phyloP scores from a whole-genome alignment of 805 yeast genomes.

The Tetrapisispora fleetii region DNA sequence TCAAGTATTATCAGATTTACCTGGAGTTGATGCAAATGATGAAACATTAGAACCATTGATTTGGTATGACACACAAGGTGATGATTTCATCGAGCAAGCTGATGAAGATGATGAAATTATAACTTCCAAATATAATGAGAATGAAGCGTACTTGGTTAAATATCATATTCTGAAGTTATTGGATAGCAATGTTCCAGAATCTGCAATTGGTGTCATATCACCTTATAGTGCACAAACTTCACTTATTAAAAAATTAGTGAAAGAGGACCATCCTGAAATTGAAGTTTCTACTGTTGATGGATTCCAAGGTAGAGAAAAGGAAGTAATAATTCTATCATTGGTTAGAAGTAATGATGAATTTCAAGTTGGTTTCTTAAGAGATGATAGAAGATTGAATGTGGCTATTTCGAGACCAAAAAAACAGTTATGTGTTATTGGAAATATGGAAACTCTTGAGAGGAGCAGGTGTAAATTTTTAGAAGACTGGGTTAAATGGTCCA shows the following conservation, averaged over 20 bases:
- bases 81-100: constrained; percentile 58
- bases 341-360: constrained; percentile 68
- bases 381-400: constrained; percentile 74
- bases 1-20: constrained; percentile 47
- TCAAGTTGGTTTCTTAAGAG: constrained; percentile 76
- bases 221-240: constrained; percentile 88
- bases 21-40: constrained; percentile 39
- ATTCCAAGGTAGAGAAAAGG: constrained; percentile 93
- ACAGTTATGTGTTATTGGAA: constrained; percentile 80
- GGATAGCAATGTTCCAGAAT: constrained; percentile 41
- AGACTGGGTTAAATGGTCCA: constrained; percentile 64
- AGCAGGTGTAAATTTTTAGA: constrained; percentile 39
- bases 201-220: constrained; percentile 72
- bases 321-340: constrained; percentile 65
- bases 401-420: constrained; percentile 87
- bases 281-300: constrained; percentile 93
- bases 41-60: constrained; percentile 47
- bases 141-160: constrained; percentile 56
- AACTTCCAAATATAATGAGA: constrained; percentile 65
- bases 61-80: constrained; percentile 94
- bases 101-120: constrained; percentile 27
- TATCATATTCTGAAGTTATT: constrained; percentile 47
- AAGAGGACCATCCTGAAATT: constrained; percentile 33
- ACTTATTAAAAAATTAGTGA: constrained; percentile 39
- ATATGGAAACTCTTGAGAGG: constrained; percentile 55